Conservation (phyloP, 176 grass and related monocot species). For the Oryza coarctata region DNA sequence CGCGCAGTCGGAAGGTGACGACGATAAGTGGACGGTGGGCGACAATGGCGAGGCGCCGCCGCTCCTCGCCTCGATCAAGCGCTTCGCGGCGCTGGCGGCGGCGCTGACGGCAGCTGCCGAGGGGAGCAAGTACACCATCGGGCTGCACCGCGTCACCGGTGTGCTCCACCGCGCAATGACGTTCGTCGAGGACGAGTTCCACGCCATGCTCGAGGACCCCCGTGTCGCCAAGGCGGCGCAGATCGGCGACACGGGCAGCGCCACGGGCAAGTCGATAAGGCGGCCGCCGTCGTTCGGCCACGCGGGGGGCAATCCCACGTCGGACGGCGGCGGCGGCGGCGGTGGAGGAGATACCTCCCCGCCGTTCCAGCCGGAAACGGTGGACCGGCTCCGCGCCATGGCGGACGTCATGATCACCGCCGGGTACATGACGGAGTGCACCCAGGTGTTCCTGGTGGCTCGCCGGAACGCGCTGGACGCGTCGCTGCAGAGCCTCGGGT, state of each 20-base stretch:
- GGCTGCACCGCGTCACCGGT: conserved; percentile 58
- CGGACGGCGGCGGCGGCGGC: background rate
- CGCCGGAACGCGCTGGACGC: conserved; percentile 70
- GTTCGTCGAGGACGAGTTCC: conserved; percentile 91
- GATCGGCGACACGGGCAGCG: conserved; percentile 36
- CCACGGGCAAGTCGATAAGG: background rate
- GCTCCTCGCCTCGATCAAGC: conserved; percentile 53
- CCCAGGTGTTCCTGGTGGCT: conserved; percentile 62
- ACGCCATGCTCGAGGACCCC: conserved; percentile 59
- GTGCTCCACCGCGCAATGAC: conserved; percentile 72
- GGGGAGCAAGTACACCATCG: conserved; percentile 36
- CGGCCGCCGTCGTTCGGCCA: conserved; percentile 52
- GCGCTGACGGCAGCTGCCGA: conserved; percentile 5
- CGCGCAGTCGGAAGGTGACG: conserved; percentile 46
- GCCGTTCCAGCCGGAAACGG: conserved; percentile 42
- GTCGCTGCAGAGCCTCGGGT: conserved; percentile 58
- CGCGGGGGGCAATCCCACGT: conserved; percentile 23
- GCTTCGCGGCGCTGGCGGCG: conserved; percentile 37
- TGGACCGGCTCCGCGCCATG: conserved; percentile 58
- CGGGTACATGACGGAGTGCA: conserved; percentile 80
- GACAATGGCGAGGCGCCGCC: conserved; percentile 31
- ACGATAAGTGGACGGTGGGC: conserved; percentile 48
- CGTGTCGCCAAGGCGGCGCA: conserved; percentile 16
- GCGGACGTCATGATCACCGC: conserved; percentile 52
- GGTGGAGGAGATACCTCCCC: background rate